Percentiles rank a stretch among this genome's conserved stretches.
Evolutionary conservation across 2,329 filamentous ascomycete species (phyloP).

Genomic region (Aspergillus pseudoviridinutans): DNA sequence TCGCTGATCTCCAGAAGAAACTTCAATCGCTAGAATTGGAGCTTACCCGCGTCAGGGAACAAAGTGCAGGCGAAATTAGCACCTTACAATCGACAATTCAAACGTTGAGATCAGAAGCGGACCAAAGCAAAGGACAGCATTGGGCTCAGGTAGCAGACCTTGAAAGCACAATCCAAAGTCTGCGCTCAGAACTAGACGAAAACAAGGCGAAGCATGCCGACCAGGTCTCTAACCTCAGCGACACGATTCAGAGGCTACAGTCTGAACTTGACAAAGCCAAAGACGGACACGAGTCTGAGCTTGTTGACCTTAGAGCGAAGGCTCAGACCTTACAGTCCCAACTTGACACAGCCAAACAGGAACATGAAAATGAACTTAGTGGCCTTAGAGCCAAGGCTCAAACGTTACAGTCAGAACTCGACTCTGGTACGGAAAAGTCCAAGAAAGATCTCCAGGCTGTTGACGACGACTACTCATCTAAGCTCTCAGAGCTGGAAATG

Average conservation of each 20-base stretch:
- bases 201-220: slow-evolving; percentile 50
- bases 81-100: slow-evolving; percentile 57
- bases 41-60: slow-evolving; percentile 47
- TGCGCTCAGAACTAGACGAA: slow-evolving; percentile 49
- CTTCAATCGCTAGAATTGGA: slow-evolving; percentile 56
- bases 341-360: slow-evolving; percentile 45
- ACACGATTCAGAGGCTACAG: slow-evolving; percentile 56
- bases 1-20: slow-evolving; percentile 59
- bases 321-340: slow-evolving; percentile 54
- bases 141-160: slow-evolving; percentile 61
- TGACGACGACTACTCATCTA: slow-evolving; percentile 48
- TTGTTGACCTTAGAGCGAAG: slow-evolving; percentile 56
- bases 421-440: slow-evolving; percentile 47
- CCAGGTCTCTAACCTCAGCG: slow-evolving; percentile 55
- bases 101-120: slow-evolving; percentile 49
- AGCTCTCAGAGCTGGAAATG: slow-evolving; percentile 45
- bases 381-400: slow-evolving; percentile 55
- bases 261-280: slow-evolving; percentile 28
- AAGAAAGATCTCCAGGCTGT: slow-evolving; percentile 57
- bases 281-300: slow-evolving; percentile 52
- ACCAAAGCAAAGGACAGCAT: slow-evolving; percentile 56
- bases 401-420: slow-evolving; percentile 49
- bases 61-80: slow-evolving; percentile 53
- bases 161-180: slow-evolving; percentile 54
- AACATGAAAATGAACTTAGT: slow-evolving; percentile 52